Conservation (phyloP, 768 basidiomycete genomes). For the Xerocomellus chrysenteron region DNA sequence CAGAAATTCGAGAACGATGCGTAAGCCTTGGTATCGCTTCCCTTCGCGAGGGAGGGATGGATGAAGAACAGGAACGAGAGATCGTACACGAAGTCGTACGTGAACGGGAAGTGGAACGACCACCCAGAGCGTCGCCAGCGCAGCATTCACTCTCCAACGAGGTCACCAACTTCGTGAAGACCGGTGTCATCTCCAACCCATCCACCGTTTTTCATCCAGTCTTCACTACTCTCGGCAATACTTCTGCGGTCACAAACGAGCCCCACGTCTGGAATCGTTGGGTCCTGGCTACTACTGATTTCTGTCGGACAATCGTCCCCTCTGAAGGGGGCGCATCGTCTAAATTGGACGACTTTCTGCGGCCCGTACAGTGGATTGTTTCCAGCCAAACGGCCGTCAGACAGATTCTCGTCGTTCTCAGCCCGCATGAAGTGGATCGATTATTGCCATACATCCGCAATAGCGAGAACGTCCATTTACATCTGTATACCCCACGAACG, state of each 20-base stretch:
- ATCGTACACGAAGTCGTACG: conserved; percentile 41
- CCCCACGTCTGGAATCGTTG: conserved; percentile 14
- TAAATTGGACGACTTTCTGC: conserved; percentile 34
- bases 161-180: conserved; percentile 11
- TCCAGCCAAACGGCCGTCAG: conserved; percentile 32
- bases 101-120: conserved; percentile 39
- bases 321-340: not conserved
- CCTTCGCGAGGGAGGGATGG: conserved; percentile 24
- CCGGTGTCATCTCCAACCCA: conserved; percentile 22
- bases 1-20: conserved; percentile 28
- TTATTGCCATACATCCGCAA: conserved; percentile 38
- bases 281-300: conserved; percentile 20
- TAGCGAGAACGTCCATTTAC: conserved; percentile 36
- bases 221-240: conserved; percentile 11
- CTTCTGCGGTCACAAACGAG: conserved; percentile 17
- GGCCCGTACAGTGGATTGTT: conserved; percentile 46
- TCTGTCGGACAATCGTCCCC: conserved; percentile 2
- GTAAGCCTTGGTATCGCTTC: conserved; percentile 26
- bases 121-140: conserved; percentile 28
- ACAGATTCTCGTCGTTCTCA: conserved; percentile 37
- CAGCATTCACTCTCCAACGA: conserved; percentile 6
- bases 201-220: conserved; percentile 21
- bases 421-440: conserved; percentile 40
- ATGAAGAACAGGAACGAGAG: conserved; percentile 52
- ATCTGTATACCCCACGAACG: conserved; percentile 42